phyloP scores from a whole-genome alignment of 2,329 filamentous ascomycete genomes.

The Apiospora saccharicola region DNA sequence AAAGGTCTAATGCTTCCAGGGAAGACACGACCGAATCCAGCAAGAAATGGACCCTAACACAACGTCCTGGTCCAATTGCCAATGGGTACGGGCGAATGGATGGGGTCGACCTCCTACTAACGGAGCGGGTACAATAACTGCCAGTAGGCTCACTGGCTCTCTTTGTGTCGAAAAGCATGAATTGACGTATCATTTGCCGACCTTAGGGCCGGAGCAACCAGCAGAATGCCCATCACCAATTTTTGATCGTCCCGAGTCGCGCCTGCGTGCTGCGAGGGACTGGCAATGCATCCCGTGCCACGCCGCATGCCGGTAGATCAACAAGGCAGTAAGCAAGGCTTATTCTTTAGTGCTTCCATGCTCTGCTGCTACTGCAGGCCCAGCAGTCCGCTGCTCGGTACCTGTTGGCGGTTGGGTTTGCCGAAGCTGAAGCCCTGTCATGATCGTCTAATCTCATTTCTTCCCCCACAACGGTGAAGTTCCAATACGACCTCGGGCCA shows the following conservation, averaged over 20 bases:
- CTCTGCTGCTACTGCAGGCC: no score
- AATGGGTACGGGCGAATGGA: slow-evolving; percentile 3
- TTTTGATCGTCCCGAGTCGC: neutral
- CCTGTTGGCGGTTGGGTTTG: neutral
- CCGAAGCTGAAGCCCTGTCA: slow-evolving; percentile 4
- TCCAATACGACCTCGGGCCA: slow-evolving; percentile 14
- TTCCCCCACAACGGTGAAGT: slow-evolving; percentile 6
- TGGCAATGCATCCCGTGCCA: no score
- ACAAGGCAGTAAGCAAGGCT: no score
- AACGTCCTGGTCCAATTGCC: neutral
- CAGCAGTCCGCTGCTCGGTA: no score
- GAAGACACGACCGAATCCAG: neutral
- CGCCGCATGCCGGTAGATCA: no score
- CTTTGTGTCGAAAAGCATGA: neutral
- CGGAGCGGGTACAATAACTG: neutral
- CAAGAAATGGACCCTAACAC: slow-evolving; percentile 3
- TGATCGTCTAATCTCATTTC: slow-evolving; percentile 15
- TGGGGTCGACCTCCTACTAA: neutral
- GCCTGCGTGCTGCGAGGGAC: no score
- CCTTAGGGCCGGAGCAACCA: neutral
- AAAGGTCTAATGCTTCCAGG: neutral
- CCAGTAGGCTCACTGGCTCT: neutral
- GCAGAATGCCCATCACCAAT: neutral
- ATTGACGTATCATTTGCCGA: slow-evolving; percentile 2
- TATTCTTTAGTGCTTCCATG: no score